These are phyloP conservation scores for Mucor racemosus DNA, from an alignment of 371 early-diverging fungal genomes.

Conservation along the genomic window DNA sequence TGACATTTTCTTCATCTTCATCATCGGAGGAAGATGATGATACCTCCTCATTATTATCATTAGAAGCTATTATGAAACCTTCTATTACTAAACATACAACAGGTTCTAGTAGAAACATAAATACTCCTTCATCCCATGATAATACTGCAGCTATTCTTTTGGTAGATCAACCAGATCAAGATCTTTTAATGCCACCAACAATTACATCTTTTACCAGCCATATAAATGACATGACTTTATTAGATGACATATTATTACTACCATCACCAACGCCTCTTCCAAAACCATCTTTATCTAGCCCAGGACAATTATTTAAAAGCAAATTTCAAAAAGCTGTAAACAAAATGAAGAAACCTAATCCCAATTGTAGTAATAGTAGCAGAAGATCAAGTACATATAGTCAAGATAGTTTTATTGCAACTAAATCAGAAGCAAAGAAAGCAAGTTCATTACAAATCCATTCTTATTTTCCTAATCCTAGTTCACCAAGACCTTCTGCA, in stretches of 20 bases:
- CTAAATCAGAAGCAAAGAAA: neutral
- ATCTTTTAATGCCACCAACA: neutral
- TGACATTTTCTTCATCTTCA: neutral
- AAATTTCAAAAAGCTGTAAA: slow-evolving; percentile 22
- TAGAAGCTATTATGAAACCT: neutral
- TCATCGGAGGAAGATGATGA: neutral
- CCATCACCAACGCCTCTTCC: neutral
- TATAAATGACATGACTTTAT: neutral
- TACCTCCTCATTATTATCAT: neutral
- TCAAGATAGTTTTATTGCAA: neutral
- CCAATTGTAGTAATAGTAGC: neutral
- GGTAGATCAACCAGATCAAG: slow-evolving; percentile 5
- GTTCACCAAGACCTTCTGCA: slow-evolving; percentile 15
- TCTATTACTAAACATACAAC: neutral
- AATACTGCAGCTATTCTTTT: neutral
- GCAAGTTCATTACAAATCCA: slow-evolving; percentile 1
- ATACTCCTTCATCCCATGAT: neutral
- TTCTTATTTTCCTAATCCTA: neutral
- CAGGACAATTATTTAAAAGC: slow-evolving; percentile 13
- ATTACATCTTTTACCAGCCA: neutral
- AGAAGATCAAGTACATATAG: slow-evolving; percentile 1
- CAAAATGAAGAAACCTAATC: slow-evolving; percentile 14
- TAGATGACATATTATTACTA: neutral
- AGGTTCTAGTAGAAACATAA: neutral
- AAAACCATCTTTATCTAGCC: slow-evolving; percentile 6